Evolutionary conservation across 176 grass and related monocot species (phyloP).

Genomic region (Pontederia paniculata): DNA sequence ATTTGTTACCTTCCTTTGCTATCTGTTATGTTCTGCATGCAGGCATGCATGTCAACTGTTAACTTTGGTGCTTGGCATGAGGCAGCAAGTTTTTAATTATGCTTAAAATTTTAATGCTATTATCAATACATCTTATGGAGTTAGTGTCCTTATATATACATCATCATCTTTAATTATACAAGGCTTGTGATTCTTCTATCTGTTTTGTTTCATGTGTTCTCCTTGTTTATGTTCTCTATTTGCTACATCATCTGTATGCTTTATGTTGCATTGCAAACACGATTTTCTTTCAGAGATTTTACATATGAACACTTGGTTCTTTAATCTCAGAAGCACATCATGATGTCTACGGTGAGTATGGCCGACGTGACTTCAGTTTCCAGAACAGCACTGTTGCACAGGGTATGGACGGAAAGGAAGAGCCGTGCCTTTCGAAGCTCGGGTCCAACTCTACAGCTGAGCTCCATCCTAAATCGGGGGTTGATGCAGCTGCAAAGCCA

Average conservation of each 20-base stretch:
- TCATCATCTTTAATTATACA: no score
- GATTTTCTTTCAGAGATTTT: not conserved
- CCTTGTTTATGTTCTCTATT: not conserved
- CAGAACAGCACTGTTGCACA: constrained; percentile 28
- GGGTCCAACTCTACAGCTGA: constrained; percentile 73
- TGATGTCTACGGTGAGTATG: constrained; percentile 42
- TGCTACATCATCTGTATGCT: no score
- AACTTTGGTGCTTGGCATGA: no score
- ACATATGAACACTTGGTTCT: not conserved
- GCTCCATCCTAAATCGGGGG: constrained; percentile 48
- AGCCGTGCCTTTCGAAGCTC: constrained; percentile 53
- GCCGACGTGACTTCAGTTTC: constrained; percentile 53
- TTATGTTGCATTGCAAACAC: not conserved
- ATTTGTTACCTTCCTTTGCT: no score
- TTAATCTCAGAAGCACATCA: constrained; percentile 16
- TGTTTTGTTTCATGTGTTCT: not conserved
- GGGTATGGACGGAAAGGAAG: constrained; percentile 35
- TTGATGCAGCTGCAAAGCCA: constrained; percentile 31
- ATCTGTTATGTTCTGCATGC: no score
- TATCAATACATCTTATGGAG: no score
- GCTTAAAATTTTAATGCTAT: no score
- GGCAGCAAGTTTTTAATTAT: no score
- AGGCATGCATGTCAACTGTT: no score
- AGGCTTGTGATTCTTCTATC: no score
- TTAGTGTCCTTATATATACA: no score